These are phyloP conservation scores for Fulvia fulva DNA, from an alignment of 2,329 filamentous ascomycete genomes.

Conservation along the genomic window DNA sequence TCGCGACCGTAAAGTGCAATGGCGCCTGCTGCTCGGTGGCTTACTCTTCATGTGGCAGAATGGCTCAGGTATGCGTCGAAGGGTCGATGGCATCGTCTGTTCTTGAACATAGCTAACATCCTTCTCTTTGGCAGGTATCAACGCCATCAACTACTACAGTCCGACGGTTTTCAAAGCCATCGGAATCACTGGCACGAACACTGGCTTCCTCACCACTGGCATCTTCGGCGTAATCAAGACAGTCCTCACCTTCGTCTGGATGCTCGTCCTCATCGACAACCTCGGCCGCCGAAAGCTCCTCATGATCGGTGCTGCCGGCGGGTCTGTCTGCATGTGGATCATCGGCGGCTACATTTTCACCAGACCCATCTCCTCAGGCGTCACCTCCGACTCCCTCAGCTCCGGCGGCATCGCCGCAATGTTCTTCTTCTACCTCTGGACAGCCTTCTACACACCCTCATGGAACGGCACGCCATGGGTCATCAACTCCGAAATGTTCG, in stretches of 20 bases:
- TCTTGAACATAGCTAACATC: background rate
- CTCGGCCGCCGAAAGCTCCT: conserved; percentile 61
- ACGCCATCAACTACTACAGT: conserved; percentile 72
- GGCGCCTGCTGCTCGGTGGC: conserved; percentile 68
- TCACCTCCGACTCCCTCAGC: conserved; percentile 39
- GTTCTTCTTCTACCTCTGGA: conserved; percentile 73
- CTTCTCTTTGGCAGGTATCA: no score
- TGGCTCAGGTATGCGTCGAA: conserved; percentile 53
- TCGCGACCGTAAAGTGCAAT: conserved; percentile 57
- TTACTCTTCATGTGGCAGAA: conserved; percentile 80
- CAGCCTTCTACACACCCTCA: conserved; percentile 58
- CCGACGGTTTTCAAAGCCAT: conserved; percentile 66
- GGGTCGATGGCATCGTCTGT: no score
- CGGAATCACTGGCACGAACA: conserved; percentile 58
- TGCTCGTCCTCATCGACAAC: conserved; percentile 64
- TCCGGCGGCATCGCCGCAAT: conserved; percentile 57
- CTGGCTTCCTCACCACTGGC: conserved; percentile 63
- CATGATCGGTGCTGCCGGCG: conserved; percentile 60
- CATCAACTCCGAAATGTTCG: conserved; percentile 69
- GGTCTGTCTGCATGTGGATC: conserved; percentile 63
- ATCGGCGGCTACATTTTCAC: conserved; percentile 56
- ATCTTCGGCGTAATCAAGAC: conserved; percentile 77
- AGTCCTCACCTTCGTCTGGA: conserved; percentile 62
- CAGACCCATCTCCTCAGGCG: conserved; percentile 30
- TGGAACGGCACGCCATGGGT: conserved; percentile 64